Evolutionary conservation across 192 early-diverging fungal species (phyloP).

Genomic region (Mortierella claussenii): DNA sequence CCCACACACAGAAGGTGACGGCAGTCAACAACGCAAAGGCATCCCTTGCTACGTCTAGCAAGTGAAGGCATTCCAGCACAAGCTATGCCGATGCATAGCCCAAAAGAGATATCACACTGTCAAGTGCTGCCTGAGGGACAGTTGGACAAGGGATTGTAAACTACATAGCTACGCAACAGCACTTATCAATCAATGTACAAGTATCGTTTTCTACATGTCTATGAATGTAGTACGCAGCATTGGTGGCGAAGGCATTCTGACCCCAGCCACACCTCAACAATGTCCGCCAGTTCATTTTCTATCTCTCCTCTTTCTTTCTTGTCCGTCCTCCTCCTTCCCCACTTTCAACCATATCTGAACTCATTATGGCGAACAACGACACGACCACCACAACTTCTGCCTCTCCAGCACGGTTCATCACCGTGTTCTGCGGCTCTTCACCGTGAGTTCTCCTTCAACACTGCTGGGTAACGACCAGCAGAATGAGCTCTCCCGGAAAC

Average conservation of each 20-base stretch:
- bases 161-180: too few relatives aligned
- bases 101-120: too few relatives aligned
- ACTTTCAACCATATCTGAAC: neutral
- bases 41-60: slow-evolving; percentile 12
- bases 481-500: too few relatives aligned
- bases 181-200: too few relatives aligned
- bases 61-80: too few relatives aligned
- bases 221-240: too few relatives aligned
- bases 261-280: too few relatives aligned
- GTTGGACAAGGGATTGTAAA: too few relatives aligned
- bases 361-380: slow-evolving; percentile 24
- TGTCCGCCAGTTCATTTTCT: neutral
- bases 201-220: too few relatives aligned
- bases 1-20: slow-evolving; percentile 71
- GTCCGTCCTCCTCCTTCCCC: neutral
- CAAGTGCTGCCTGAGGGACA: too few relatives aligned
- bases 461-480: neutral
- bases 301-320: slow-evolving; percentile 2
- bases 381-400: neutral
- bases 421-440: slow-evolving; percentile 49
- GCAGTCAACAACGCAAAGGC: slow-evolving; percentile 67
- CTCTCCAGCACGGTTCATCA: slow-evolving; percentile 35
- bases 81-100: too few relatives aligned
- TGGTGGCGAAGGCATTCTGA: too few relatives aligned
- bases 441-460: slow-evolving; percentile 21